These are phyloP conservation scores for Colletotrichum trifolii DNA, from an alignment of 2,329 filamentous ascomycete genomes.

Conservation along the genomic window DNA sequence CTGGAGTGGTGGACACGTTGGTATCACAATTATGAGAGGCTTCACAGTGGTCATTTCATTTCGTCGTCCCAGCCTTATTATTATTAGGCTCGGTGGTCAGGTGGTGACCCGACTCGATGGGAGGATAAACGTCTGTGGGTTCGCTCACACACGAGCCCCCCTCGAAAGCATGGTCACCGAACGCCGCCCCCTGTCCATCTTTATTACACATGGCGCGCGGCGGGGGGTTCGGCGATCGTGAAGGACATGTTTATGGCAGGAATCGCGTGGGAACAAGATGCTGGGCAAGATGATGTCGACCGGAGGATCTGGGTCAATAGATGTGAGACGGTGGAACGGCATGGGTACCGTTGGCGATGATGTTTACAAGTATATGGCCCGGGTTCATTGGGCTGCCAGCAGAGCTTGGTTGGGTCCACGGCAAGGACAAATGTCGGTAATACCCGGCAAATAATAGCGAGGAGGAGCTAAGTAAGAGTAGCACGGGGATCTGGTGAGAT, in stretches of 20 bases:
- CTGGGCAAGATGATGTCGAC: background rate
- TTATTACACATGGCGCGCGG: background rate
- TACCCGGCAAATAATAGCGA: constrained; percentile 15
- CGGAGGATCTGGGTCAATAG: background rate
- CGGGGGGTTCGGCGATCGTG: background rate
- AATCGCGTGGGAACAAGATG: background rate
- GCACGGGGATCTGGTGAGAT: background rate
- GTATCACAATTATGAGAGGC: too few relatives aligned
- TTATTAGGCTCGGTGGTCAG: too few relatives aligned
- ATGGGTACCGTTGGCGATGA: background rate
- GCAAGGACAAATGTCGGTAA: constrained; percentile 3
- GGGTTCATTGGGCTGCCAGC: constrained; percentile 10
- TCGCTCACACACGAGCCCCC: too few relatives aligned
- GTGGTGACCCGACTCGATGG: too few relatives aligned
- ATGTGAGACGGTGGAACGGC: constrained; percentile 10
- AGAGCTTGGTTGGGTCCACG: background rate
- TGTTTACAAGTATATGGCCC: background rate
- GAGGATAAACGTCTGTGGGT: too few relatives aligned
- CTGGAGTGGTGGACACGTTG: too few relatives aligned
- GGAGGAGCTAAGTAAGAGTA: background rate
- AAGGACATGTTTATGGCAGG: background rate
- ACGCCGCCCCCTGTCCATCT: constrained; percentile 12
- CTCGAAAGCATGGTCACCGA: background rate
- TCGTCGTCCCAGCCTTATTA: too few relatives aligned
- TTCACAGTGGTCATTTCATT: too few relatives aligned